Conservation (phyloP, 345 rosid species). For the Populus tremula region DNA sequence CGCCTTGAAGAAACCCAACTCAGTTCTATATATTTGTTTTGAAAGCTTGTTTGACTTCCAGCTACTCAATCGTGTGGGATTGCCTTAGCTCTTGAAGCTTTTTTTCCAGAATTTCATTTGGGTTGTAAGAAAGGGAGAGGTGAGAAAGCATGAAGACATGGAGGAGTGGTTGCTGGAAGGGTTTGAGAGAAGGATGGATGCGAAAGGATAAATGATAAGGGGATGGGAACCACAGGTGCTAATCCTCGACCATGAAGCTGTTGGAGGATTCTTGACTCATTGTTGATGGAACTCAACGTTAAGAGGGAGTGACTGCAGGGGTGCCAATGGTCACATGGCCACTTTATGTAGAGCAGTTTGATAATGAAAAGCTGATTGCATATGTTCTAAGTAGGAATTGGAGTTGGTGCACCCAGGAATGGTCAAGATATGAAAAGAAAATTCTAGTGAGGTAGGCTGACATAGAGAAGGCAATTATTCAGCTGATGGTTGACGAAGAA, state of each 20-base stretch:
- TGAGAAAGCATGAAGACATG: not conserved
- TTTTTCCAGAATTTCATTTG: not conserved
- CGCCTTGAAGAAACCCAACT: slow-evolving; percentile 1
- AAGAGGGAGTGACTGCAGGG: slow-evolving; percentile 44
- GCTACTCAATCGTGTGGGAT: not conserved
- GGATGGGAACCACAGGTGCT: slow-evolving; percentile 67
- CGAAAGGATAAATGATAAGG: slow-evolving; percentile 42
- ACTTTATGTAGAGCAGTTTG: not conserved
- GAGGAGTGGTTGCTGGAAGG: slow-evolving; percentile 13
- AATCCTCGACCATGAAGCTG: slow-evolving; percentile 52
- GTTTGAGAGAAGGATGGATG: slow-evolving; percentile 8
- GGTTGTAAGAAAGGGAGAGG: not conserved
- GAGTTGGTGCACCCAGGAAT: not conserved
- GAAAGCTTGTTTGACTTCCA: not conserved
- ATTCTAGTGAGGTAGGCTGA: not conserved
- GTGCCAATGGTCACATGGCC: slow-evolving; percentile 31
- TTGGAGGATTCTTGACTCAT: slow-evolving; percentile 54
- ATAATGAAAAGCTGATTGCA: not conserved
- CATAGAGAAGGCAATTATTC: slow-evolving; percentile 3
- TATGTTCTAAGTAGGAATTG: not conserved
- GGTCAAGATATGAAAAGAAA: not conserved
- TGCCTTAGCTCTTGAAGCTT: not conserved
- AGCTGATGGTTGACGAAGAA: slow-evolving; percentile 31
- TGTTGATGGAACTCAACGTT: slow-evolving; percentile 62
- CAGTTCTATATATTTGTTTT: slow-evolving; percentile 7